Evolutionary conservation across 2,329 filamentous ascomycete genomes (phyloP).

Genomic region (Exophiala aquamarina): DNA sequence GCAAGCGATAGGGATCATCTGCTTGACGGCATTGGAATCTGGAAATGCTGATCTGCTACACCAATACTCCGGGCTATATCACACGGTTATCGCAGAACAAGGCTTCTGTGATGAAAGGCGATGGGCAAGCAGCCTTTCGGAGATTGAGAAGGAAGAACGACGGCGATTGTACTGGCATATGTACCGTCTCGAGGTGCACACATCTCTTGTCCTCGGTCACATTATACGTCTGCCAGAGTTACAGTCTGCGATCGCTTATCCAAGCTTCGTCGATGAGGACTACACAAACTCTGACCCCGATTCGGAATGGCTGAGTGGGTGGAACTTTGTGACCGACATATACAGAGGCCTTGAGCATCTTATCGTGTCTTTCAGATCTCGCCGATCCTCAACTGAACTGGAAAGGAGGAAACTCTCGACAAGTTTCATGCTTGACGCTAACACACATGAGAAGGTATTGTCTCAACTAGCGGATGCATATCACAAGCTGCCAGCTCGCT

Average conservation of each 20-base stretch:
- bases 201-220: conserved; percentile 11
- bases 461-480: background rate
- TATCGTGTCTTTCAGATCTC: conserved; percentile 7
- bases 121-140: conserved; percentile 3
- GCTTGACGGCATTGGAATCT: conserved; percentile 5
- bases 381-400: background rate
- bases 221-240: conserved; percentile 9
- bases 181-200: conserved; percentile 15
- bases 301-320: conserved; percentile 10
- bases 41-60: conserved; percentile 8
- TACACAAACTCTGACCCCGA: conserved; percentile 1
- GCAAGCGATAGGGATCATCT: conserved; percentile 8
- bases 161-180: conserved; percentile 12
- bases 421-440: conserved; percentile 4
- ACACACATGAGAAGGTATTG: conserved; percentile 5
- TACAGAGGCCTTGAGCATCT: conserved; percentile 11
- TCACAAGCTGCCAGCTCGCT: conserved; percentile 1
- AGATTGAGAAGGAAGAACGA: conserved; percentile 10
- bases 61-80: conserved; percentile 9
- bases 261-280: conserved; percentile 5
- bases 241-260: conserved; percentile 10
- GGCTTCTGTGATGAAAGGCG: conserved; percentile 12
- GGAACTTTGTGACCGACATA: conserved; percentile 14
- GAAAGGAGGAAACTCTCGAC: conserved; percentile 1
- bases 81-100: conserved; percentile 5